Base-by-base conservation (phyloP, 2,329 filamentous ascomycete genomes). In the Calonectria naviculata region DNA sequence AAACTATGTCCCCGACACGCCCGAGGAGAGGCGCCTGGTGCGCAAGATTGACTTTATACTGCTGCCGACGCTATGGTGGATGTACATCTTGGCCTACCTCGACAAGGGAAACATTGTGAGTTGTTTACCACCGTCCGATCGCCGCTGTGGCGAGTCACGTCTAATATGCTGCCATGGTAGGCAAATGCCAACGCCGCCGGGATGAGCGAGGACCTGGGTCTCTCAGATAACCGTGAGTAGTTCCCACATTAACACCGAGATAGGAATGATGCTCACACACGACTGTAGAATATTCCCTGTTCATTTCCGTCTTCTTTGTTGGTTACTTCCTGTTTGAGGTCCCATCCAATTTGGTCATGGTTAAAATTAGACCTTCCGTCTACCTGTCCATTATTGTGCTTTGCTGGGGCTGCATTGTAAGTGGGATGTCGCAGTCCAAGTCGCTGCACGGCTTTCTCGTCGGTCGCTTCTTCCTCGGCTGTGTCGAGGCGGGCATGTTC, bases 401-500 rank as follows among this genome's bases (percentile, higher is more conserved):
- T 38, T 67, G 29, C 31, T 72, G 71, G 71, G 71, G 71, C 1
- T 71, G 69, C 38, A 64, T 73, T 1, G 69, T 73, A n/a, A 67
- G 36, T 19, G 71, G 69, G 34, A 68, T 73, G 61, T 73, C 71
- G 0, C 71, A 73, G 29, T 62, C 64, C n/a, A 69, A 69, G 44
- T 60, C 62, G 12, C 28, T 58, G 21, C 19, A 26, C 1, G 70
- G 64, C 3, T 75, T 76, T 38, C 73, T 76, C 6, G 79, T 80
- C 2, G 82, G 87, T 2, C 85, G 87, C 58, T 88, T 93, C 74
- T 84, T 87, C 56, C 84, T 93, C 1, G 91, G 92, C 10, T 81
- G 93, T 28, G 88, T 86, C 15, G 92, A 94, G 80, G 87, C 91
- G 2, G 91, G 91, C 4, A 82, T 93, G 0, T 92, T 90, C 75